Percentiles rank a stretch among this genome's conserved stretches.
These are phyloP conservation scores for Diutina ranongensis DNA, from an alignment of 1,139 yeast genomes.

Conservation along the genomic window DNA sequence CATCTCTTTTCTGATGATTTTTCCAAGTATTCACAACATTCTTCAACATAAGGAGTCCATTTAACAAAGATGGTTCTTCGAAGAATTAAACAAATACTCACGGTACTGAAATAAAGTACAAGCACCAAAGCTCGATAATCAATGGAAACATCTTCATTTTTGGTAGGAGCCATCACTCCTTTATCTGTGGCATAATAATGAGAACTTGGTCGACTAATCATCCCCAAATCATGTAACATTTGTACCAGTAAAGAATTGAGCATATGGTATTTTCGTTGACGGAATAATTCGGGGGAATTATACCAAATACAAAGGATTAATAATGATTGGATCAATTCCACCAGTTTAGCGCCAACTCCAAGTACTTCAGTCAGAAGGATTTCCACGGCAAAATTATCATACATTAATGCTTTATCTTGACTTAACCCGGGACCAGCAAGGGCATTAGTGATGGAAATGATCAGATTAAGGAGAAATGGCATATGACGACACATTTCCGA, in stretches of 20 bases:
- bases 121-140: constrained; percentile 35
- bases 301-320: constrained; percentile 65
- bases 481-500: constrained; percentile 36
- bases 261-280: constrained; percentile 66
- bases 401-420: constrained; percentile 19
- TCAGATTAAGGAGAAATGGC: constrained; percentile 53
- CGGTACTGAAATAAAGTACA: constrained; percentile 37
- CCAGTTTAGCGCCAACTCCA: constrained; percentile 60
- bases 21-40: constrained; percentile 43
- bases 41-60: constrained; percentile 55
- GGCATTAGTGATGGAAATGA: constrained; percentile 52
- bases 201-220: constrained; percentile 37
- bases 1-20: constrained; percentile 19
- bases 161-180: constrained; percentile 11
- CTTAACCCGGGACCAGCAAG: constrained; percentile 7
- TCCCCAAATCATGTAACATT: constrained; percentile 66
- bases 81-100: constrained; percentile 42
- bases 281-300: constrained; percentile 72
- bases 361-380: constrained; percentile 51
- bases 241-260: constrained; percentile 57
- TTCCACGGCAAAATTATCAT: constrained; percentile 51
- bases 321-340: constrained; percentile 55
- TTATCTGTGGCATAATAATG: constrained; percentile 10
- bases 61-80: constrained; percentile 40
- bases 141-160: constrained; percentile 12